phyloP scores from a whole-genome alignment of 1,284 basidiomycete species.

The Abortiporus biennis region DNA sequence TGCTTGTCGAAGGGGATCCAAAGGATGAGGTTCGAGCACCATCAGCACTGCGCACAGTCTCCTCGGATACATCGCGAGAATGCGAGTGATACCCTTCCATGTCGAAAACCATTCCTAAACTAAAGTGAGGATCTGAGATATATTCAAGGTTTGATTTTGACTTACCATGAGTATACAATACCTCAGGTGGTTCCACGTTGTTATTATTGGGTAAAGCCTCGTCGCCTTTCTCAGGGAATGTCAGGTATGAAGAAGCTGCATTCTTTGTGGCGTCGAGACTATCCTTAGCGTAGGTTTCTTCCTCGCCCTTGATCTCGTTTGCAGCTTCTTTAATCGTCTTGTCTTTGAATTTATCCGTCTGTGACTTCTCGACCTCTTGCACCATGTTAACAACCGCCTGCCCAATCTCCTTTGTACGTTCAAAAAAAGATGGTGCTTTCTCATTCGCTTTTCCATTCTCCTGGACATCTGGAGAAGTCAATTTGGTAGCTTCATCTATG shows the following conservation, averaged over 20 bases:
- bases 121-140: background rate
- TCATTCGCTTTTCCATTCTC: background rate
- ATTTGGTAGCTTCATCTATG: background rate
- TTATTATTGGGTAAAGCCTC: slow-evolving; percentile 44
- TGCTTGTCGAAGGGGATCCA: background rate
- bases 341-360: slow-evolving; percentile 23
- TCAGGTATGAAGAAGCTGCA: slow-evolving; percentile 8
- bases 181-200: slow-evolving; percentile 50
- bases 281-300: slow-evolving; percentile 18
- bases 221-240: slow-evolving; percentile 34
- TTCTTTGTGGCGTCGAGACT: slow-evolving; percentile 20
- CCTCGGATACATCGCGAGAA: slow-evolving; percentile 33
- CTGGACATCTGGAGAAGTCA: background rate
- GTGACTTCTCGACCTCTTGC: slow-evolving; percentile 23
- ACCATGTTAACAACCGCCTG: slow-evolving; percentile 25
- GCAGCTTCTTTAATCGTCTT: slow-evolving; percentile 19
- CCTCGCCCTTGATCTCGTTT: slow-evolving; percentile 16
- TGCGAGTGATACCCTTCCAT: slow-evolving; percentile 60
- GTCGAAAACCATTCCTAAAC: slow-evolving; percentile 57
- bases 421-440: slow-evolving; percentile 12
- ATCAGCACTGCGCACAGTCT: slow-evolving; percentile 26
- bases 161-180: slow-evolving; percentile 64
- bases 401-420: slow-evolving; percentile 22
- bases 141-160: slow-evolving; percentile 18
- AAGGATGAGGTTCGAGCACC: background rate